A percentile compares a stretch with the other conserved stretches of the same genome.
These are phyloP conservation scores for Rhizopogon vinicolor DNA, from an alignment of 768 basidiomycete species.

Conservation along the genomic window DNA sequence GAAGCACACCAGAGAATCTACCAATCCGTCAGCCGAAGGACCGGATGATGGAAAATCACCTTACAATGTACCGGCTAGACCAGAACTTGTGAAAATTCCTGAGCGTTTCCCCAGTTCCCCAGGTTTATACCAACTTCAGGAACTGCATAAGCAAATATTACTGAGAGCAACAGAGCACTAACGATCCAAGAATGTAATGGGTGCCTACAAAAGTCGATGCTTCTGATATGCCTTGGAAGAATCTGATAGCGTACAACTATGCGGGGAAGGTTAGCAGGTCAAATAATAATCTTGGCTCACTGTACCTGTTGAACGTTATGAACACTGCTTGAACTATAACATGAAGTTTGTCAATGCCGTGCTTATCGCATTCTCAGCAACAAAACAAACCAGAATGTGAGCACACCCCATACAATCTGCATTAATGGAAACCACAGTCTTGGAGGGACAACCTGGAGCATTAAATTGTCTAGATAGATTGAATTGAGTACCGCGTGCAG, in stretches of 20 bases:
- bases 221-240: constrained; percentile 70
- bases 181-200: constrained; percentile 71
- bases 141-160: not conserved
- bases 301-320: constrained; percentile 51
- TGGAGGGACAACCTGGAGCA: constrained; percentile 58
- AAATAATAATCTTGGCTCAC: not conserved
- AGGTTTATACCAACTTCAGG: constrained; percentile 60
- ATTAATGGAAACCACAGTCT: constrained; percentile 63
- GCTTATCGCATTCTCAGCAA: not conserved
- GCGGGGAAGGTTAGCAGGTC: not conserved
- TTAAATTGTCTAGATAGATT: constrained; percentile 48
- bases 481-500: not conserved
- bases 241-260: constrained; percentile 65
- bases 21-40: not conserved
- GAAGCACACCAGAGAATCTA: constrained; percentile 63
- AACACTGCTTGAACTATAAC: constrained; percentile 50
- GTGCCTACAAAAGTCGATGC: constrained; percentile 76
- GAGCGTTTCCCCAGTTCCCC: constrained; percentile 69
- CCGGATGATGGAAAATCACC: constrained; percentile 5
- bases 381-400: constrained; percentile 53
- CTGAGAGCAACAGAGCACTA: constrained; percentile 20
- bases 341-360: not conserved
- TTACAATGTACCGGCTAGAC: constrained; percentile 57
- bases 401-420: constrained; percentile 61
- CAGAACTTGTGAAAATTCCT: constrained; percentile 66